phyloP scores from a whole-genome alignment of 768 basidiomycete genomes.

The Postia placenta region DNA sequence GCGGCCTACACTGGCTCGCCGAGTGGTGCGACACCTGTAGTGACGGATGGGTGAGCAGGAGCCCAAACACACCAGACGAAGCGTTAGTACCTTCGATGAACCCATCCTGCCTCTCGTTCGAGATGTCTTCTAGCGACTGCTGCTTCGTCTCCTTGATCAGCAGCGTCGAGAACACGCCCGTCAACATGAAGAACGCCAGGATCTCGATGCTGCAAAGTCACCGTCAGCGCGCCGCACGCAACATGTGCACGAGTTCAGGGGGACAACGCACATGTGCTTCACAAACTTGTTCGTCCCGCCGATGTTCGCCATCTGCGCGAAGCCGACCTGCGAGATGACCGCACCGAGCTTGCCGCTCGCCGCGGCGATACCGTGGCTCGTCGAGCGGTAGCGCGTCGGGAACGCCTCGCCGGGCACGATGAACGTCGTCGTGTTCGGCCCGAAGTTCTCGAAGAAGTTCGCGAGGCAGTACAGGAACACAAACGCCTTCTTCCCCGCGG shows the following conservation, averaged over 20 bases:
- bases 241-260: not conserved
- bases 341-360: slow-evolving; percentile 82
- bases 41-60: not conserved
- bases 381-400: slow-evolving; percentile 86
- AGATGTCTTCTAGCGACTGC: slow-evolving; percentile 61
- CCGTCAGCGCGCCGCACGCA: slow-evolving; percentile 1
- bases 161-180: slow-evolving; percentile 75
- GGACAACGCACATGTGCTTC: slow-evolving; percentile 54
- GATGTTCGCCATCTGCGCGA: slow-evolving; percentile 61
- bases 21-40: slow-evolving; percentile 7
- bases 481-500: slow-evolving; percentile 47
- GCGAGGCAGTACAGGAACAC: slow-evolving; percentile 83
- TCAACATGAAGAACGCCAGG: slow-evolving; percentile 84
- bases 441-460: slow-evolving; percentile 89
- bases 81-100: slow-evolving; percentile 34
- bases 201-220: slow-evolving; percentile 52
- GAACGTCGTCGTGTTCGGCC: slow-evolving; percentile 78
- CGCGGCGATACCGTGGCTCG: slow-evolving; percentile 79
- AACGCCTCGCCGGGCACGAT: slow-evolving; percentile 77
- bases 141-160: slow-evolving; percentile 77
- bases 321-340: slow-evolving; percentile 74
- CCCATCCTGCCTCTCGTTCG: slow-evolving; percentile 60
- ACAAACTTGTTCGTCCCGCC: slow-evolving; percentile 58
- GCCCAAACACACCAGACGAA: no score
- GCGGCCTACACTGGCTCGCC: not conserved